Evolutionary conservation across 1,284 basidiomycete genomes (phyloP).

Genomic region (Boletus semigastroideus): DNA sequence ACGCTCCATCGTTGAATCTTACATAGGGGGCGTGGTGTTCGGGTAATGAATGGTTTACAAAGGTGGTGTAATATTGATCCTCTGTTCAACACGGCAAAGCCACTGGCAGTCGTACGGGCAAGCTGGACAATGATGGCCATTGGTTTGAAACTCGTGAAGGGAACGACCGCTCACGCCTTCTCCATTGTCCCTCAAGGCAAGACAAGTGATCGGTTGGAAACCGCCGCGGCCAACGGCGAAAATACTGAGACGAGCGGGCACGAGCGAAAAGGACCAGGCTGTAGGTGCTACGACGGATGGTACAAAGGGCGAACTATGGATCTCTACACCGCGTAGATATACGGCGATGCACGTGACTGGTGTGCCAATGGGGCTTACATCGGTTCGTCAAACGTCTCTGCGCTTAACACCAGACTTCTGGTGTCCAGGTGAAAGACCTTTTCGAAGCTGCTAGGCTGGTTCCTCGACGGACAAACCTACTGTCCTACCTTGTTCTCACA

Average conservation of each 20-base stretch:
- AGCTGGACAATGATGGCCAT: conserved; percentile 7
- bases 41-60: conserved; percentile 54
- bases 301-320: too few relatives aligned
- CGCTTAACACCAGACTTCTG: conserved; percentile 9
- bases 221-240: too few relatives aligned
- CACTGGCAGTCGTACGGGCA: conserved; percentile 21
- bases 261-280: too few relatives aligned
- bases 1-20: conserved; percentile 71
- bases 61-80: conserved; percentile 19
- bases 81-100: conserved; percentile 21
- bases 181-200: conserved; percentile 16
- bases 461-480: conserved; percentile 39
- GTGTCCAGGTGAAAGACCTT: conserved; percentile 27
- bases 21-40: conserved; percentile 41
- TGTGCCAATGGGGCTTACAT: too few relatives aligned
- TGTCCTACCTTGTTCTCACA: conserved; percentile 46
- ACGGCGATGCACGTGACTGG: too few relatives aligned
- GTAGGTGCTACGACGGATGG: too few relatives aligned
- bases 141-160: neutral
- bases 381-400: conserved; percentile 27
- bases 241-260: too few relatives aligned
- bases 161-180: conserved; percentile 15
- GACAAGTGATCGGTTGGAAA: conserved; percentile 25
- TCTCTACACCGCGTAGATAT: too few relatives aligned
- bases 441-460: neutral